Base-by-base conservation (phyloP, 2,329 filamentous ascomycete species). In the Aspergillus sp. region DNA sequence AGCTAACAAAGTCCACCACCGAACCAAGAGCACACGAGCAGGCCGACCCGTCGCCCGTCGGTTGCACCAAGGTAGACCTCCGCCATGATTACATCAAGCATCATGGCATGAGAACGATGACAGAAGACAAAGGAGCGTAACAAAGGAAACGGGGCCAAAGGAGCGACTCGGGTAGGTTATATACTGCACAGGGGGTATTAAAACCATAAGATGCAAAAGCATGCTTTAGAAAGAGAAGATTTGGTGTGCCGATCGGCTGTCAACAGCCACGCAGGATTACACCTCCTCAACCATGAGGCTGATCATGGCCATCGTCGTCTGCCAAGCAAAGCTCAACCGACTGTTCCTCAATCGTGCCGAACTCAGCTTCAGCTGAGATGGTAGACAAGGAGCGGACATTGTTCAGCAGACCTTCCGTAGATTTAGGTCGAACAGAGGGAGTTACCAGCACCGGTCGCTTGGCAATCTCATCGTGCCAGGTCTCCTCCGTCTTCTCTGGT, bases 401-500 rank as follows among this genome's bases (percentile, higher is more conserved):
- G 50, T 79, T 80, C 9, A 86, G 67, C 3, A 87, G 70, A 3
- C 80, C 84, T 67, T 86, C 81, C 20, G 76, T 78, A 1, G 85
- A 88, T 62, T 82, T 84, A n/a, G 81, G 75, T 14, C 82, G 79
- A 22, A 81, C 70, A 8, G 72, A 47, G 6, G 73, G 81, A 54
- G 86, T 83, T 13, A 94, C 79, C 26, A 95, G 76, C 0, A 83
- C 84, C 7, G 85, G 82, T 46, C 82, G 79, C 58, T 81, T 78
- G 9, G 74, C 80, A 42, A 83, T 71, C 22, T 77, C 78, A 16
- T 65, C 74, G 54, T 83, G 79, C 65, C 79, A 78, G 22, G 72
- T 76, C 52, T 75, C 76, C 68, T 69, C 47, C 63, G 64, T 30
- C 41, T 52, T 46, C 20, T 56, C 55, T 9, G 58, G 53, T 9